These are phyloP conservation scores for Austroboletus eburneus DNA, from an alignment of 768 basidiomycete species.

Conservation along the genomic window DNA sequence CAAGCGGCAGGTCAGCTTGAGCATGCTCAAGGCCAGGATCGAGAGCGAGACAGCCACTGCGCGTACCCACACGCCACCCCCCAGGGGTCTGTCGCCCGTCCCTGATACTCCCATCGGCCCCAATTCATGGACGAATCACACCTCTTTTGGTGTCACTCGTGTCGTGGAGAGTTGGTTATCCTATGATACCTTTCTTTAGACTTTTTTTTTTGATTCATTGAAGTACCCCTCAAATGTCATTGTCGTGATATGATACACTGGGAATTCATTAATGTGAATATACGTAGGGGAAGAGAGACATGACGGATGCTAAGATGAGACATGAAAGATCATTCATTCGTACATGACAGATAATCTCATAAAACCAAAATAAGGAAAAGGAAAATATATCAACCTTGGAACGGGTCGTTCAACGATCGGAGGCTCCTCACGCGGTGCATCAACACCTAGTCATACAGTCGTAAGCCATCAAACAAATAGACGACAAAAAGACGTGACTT, in stretches of 20 bases:
- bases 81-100: constrained; percentile 54
- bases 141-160: constrained; percentile 86
- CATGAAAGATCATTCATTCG: not conserved
- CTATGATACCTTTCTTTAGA: constrained; percentile 33
- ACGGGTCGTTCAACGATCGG: constrained; percentile 19
- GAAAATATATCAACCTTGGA: constrained; percentile 3
- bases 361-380: constrained; percentile 3
- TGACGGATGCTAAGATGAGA: constrained; percentile 4
- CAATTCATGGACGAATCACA: constrained; percentile 87
- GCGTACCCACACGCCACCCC: constrained; percentile 45
- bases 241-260: constrained; percentile 10
- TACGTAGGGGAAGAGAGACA: constrained; percentile 10
- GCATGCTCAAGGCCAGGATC: constrained; percentile 89
- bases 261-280: constrained; percentile 18
- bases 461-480: too few species aligned
- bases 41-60: constrained; percentile 62
- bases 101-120: constrained; percentile 42
- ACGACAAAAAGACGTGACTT: constrained; percentile 23
- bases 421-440: constrained; percentile 32
- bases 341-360: not conserved
- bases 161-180: constrained; percentile 77
- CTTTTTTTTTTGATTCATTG: too few species aligned
- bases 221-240: too few species aligned
- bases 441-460: constrained; percentile 59
- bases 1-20: constrained; percentile 77